Evolutionary conservation across 2,329 filamentous ascomycete genomes (phyloP).

Genomic region (Fusarium xyrophilum): DNA sequence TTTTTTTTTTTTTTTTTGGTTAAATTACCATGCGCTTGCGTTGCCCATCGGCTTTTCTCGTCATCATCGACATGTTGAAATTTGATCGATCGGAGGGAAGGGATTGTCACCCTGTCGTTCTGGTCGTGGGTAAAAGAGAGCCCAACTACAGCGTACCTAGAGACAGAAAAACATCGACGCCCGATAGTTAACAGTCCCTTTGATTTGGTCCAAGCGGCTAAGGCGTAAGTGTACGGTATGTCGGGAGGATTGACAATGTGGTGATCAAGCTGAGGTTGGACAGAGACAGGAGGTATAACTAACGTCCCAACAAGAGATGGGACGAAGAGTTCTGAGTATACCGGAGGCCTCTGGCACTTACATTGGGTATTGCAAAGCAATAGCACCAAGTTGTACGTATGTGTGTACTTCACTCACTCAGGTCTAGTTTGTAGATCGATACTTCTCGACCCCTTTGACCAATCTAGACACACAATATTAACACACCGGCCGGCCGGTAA

Average conservation of each 20-base stretch:
- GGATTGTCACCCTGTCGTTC: conserved; percentile 1
- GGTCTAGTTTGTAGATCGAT: conserved; percentile 25
- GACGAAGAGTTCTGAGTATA: not conserved
- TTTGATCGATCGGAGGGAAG: conserved; percentile 20
- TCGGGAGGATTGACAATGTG: not conserved
- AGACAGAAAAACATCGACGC: conserved; percentile 1
- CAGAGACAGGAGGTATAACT: not conserved
- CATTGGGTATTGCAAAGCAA: not conserved
- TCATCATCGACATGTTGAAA: conserved; percentile 16
- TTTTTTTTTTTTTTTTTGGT: no score
- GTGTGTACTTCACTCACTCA: not conserved
- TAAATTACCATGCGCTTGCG: conserved; percentile 10
- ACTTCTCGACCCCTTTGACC: conserved; percentile 9
- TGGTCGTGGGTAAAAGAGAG: not conserved
- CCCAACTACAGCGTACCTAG: conserved; percentile 1
- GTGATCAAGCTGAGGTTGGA: not conserved
- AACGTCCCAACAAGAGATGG: not conserved
- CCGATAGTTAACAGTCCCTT: conserved; percentile 2
- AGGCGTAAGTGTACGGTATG: not conserved
- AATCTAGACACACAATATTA: conserved; percentile 14
- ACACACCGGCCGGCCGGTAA: conserved; percentile 11
- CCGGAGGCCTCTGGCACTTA: conserved; percentile 18
- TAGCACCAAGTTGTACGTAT: not conserved
- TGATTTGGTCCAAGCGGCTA: not conserved
- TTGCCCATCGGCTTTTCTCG: conserved; percentile 3